These are phyloP conservation scores for Fraxinus americana DNA, from an alignment of 257 asterid species.

Conservation along the genomic window DNA sequence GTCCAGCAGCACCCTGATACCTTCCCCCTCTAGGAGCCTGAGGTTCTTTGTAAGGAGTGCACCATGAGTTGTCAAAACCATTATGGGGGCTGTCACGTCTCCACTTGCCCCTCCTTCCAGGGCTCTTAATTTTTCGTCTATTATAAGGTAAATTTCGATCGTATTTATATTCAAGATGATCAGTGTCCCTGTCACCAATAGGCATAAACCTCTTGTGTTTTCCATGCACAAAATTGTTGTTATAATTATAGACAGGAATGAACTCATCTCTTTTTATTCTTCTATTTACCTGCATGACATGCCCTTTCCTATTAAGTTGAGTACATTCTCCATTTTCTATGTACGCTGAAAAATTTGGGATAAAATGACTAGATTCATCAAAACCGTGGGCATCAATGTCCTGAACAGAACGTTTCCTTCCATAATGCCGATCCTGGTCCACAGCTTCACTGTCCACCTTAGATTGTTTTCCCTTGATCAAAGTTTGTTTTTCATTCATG, in stretches of 20 bases:
- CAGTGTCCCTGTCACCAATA: constrained; percentile 30
- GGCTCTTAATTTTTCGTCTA: constrained; percentile 42
- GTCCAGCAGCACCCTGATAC: constrained; percentile 22
- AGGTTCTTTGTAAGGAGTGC: constrained; percentile 28
- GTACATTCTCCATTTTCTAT: constrained; percentile 26
- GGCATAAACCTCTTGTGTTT: constrained; percentile 30
- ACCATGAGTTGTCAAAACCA: constrained; percentile 24
- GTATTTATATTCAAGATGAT: constrained; percentile 22
- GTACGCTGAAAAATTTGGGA: constrained; percentile 24
- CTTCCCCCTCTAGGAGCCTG: constrained; percentile 24
- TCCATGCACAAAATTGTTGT: constrained; percentile 26
- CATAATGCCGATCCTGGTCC: constrained; percentile 29
- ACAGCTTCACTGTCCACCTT: constrained; percentile 27
- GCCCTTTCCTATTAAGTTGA: constrained; percentile 29
- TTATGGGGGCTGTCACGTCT: constrained; percentile 26
- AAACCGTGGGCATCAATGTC: constrained; percentile 26
- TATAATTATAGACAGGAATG: constrained; percentile 29
- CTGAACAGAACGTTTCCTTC: constrained; percentile 32
- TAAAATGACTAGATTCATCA: constrained; percentile 27
- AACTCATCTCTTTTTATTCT: constrained; percentile 31
- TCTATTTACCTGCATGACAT: constrained; percentile 32
- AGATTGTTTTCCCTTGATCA: constrained; percentile 26
- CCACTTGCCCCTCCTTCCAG: constrained; percentile 30
- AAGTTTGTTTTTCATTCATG: constrained; percentile 25
- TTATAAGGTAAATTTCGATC: constrained; percentile 31